These are phyloP conservation scores for Sonneratia alba DNA, from an alignment of 345 rosid genomes.

Conservation along the genomic window DNA sequence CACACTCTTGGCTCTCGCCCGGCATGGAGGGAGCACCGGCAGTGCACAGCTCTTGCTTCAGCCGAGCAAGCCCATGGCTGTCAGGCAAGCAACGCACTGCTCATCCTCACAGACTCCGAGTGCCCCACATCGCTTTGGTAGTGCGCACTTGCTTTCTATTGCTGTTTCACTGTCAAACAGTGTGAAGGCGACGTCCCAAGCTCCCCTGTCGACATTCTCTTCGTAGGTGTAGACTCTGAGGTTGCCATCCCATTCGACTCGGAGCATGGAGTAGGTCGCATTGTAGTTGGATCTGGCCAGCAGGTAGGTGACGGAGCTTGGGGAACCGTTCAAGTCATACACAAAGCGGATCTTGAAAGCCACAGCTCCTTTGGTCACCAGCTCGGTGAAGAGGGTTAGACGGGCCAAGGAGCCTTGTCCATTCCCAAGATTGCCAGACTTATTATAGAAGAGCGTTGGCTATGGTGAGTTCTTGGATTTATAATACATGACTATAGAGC, in stretches of 20 bases:
- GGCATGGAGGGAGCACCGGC: not conserved
- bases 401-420: conserved; percentile 10
- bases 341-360: conserved; percentile 18
- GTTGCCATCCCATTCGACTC: conserved; percentile 46
- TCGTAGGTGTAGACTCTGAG: conserved; percentile 33
- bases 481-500: conserved; percentile 22
- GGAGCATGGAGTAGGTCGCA: conserved; percentile 26
- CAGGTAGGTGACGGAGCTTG: conserved; percentile 7
- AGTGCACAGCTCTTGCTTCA: conserved; percentile 10
- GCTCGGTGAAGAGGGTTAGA: conserved; percentile 8
- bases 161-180: not conserved
- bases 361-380: conserved; percentile 13
- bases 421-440: not conserved
- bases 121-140: not conserved
- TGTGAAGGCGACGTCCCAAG: conserved; percentile 27
- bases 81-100: conserved; percentile 1
- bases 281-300: conserved; percentile 32
- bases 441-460: conserved; percentile 21
- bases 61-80: conserved; percentile 4
- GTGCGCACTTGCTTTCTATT: not conserved
- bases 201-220: conserved; percentile 18
- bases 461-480: conserved; percentile 22
- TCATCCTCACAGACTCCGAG: not conserved
- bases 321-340: conserved; percentile 11
- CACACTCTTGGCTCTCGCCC: not conserved